Evolutionary conservation across 805 yeast genomes (phyloP).

Genomic region (Metschnikowia orientalis): DNA sequence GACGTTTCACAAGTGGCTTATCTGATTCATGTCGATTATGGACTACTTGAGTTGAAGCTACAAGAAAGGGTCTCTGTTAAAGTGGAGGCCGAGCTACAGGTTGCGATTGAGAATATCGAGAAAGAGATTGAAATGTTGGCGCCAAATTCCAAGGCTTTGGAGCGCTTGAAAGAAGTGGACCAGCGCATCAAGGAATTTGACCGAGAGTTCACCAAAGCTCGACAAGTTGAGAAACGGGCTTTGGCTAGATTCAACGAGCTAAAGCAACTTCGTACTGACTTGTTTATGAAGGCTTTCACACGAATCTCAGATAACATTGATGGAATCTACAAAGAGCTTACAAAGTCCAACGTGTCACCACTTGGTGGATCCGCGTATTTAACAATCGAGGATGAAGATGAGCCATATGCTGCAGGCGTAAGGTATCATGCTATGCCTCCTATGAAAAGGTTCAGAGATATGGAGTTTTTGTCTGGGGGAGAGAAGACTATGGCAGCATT

Average conservation of each 20-base stretch:
- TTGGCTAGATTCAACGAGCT: conserved; percentile 55
- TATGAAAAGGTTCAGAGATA: conserved; percentile 84
- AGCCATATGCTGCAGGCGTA: conserved; percentile 79
- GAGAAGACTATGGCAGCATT: conserved; percentile 96
- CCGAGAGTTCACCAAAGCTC: conserved; percentile 56
- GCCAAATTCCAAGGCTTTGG: conserved; percentile 81
- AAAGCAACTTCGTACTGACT: conserved; percentile 52
- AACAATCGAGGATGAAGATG: conserved; percentile 82
- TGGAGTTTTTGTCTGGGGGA: conserved; percentile 92
- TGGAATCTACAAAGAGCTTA: conserved; percentile 77
- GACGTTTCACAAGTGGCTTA: conserved; percentile 37
- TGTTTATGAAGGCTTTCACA: conserved; percentile 70
- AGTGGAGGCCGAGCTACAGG: conserved; percentile 35
- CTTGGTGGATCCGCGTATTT: conserved; percentile 92
- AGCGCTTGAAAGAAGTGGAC: conserved; percentile 67
- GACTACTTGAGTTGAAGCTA: conserved; percentile 39
- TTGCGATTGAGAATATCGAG: conserved; percentile 29
- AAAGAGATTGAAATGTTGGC: conserved; percentile 48
- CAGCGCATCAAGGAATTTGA: conserved; percentile 57
- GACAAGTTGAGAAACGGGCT: conserved; percentile 54
- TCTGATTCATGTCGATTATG: conserved; percentile 53
- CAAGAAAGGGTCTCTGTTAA: conserved; percentile 38
- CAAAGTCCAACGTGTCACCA: conserved; percentile 64
- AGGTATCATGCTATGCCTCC: conserved; percentile 96
- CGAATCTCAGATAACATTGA: conserved; percentile 73